These are phyloP conservation scores for Eucalyptus erythrocorys DNA, from an alignment of 345 rosid genomes.

Conservation along the genomic window DNA sequence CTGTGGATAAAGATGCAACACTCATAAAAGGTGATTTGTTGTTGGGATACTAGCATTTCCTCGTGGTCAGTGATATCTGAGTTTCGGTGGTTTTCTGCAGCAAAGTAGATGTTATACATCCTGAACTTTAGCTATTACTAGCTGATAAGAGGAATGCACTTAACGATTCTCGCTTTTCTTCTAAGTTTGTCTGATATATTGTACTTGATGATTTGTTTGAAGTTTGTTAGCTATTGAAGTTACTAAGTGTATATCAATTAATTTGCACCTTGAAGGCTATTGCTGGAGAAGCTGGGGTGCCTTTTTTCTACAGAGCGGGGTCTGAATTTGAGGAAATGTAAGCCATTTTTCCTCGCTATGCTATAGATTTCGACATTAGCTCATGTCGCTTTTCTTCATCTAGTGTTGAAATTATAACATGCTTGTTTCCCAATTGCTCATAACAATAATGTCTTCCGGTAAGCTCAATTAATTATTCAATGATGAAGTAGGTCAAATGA, in stretches of 20 bases:
- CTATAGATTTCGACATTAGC: neutral
- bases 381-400: neutral
- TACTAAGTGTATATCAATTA: neutral
- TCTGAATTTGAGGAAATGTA: slow-evolving; percentile 99
- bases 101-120: neutral
- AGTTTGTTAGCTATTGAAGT: neutral
- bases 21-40: neutral
- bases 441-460: neutral
- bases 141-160: neutral
- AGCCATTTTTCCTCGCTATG: slow-evolving; percentile 10
- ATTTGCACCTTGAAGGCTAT: slow-evolving; percentile 57
- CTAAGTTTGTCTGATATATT: neutral
- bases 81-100: neutral
- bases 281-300: slow-evolving; percentile 99
- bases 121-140: neutral
- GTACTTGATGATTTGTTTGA: neutral
- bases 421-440: neutral
- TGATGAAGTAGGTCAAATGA: neutral
- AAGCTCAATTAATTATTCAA: neutral
- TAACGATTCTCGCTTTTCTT: neutral
- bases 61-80: neutral
- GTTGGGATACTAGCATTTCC: neutral
- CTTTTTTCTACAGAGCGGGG: slow-evolving; percentile 97
- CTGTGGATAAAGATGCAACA: neutral
- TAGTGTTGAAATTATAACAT: neutral